phyloP scores from a whole-genome alignment of 2,329 filamentous ascomycete genomes.

The Ophioceras dolichostomum region DNA sequence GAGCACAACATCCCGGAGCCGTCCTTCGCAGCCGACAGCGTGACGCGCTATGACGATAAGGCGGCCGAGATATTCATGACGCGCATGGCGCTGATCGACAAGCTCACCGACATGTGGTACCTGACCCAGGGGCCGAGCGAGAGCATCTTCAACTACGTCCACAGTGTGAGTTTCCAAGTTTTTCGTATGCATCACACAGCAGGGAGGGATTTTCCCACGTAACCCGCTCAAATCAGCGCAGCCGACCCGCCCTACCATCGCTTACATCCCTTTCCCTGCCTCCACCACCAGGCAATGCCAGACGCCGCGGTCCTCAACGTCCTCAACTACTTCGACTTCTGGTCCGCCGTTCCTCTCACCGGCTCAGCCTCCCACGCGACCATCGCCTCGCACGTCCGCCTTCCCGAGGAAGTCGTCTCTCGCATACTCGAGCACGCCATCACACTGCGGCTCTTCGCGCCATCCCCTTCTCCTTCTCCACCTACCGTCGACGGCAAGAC shows the following conservation, averaged over 20 bases:
- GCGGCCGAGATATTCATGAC: constrained; percentile 11
- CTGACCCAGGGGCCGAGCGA: constrained; percentile 35
- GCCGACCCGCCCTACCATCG: no score
- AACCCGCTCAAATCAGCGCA: background rate
- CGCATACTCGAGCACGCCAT: constrained; percentile 25
- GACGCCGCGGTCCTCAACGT: constrained; percentile 22
- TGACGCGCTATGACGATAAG: background rate
- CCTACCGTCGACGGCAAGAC: background rate
- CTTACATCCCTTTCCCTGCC: background rate
- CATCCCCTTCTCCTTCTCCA: no score
- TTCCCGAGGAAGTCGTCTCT: constrained; percentile 24
- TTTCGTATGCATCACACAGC: background rate
- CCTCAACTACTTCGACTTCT: constrained; percentile 40
- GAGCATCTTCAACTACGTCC: constrained; percentile 24
- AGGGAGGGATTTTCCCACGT: background rate
- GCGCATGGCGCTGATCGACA: constrained; percentile 29
- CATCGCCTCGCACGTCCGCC: constrained; percentile 21
- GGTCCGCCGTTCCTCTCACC: constrained; percentile 33
- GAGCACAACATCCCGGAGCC: background rate
- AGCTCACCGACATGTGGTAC: constrained; percentile 31
- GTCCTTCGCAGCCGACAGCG: background rate
- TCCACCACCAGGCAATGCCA: background rate
- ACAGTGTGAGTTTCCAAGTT: background rate
- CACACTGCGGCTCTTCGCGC: constrained; percentile 23
- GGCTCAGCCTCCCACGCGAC: constrained; percentile 29